Evolutionary conservation across 176 grass and related monocot species (phyloP).

Genomic region (Rhipidocladum racemiflorum): DNA sequence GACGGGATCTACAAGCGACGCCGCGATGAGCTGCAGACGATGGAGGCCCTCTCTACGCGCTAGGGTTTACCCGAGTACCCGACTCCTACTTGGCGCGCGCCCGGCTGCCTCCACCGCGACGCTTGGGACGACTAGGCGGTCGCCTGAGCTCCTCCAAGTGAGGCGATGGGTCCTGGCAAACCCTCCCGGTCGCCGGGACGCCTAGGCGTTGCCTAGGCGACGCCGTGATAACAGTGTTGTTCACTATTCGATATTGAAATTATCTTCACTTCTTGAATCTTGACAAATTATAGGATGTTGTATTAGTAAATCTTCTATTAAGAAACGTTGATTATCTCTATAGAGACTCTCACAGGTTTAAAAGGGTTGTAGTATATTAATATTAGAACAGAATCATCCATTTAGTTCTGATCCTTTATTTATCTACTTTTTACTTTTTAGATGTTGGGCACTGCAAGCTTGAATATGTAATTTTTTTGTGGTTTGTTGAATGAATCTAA

Average conservation of each 20-base stretch:
- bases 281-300: conserved; percentile 5
- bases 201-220: too few species aligned
- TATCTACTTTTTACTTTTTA: not conserved
- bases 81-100: too few species aligned
- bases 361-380: not conserved
- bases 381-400: not conserved
- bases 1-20: too few species aligned
- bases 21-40: too few species aligned
- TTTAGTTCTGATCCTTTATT: not conserved
- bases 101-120: too few species aligned
- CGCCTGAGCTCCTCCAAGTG: too few species aligned
- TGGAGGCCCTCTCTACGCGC: too few species aligned
- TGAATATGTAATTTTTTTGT: not conserved
- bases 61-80: too few species aligned
- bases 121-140: too few species aligned
- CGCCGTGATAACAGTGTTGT: too few species aligned
- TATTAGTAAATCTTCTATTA: not conserved
- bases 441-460: not conserved
- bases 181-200: too few species aligned
- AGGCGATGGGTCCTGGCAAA: too few species aligned
- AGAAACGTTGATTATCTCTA: not conserved
- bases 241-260: not conserved
- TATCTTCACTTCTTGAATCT: not conserved
- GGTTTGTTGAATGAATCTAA: conserved; percentile 6
- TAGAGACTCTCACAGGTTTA: not conserved